These are phyloP conservation scores for Neofusicoccum ribis DNA, from an alignment of 2,329 filamentous ascomycete genomes.

Conservation along the genomic window DNA sequence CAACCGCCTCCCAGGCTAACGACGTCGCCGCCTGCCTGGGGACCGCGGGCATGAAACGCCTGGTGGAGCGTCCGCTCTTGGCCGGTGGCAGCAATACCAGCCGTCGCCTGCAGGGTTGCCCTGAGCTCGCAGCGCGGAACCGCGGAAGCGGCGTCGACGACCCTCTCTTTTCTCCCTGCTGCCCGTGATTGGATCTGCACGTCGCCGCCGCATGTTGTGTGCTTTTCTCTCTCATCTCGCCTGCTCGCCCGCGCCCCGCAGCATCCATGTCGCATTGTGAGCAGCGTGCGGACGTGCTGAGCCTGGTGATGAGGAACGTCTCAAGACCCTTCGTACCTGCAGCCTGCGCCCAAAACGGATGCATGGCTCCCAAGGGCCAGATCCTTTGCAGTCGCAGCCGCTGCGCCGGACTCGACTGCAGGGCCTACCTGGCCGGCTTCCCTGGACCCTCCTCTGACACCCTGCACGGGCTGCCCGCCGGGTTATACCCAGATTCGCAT, in stretches of 20 bases:
- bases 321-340: constrained; percentile 11
- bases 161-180: background rate
- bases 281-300: background rate
- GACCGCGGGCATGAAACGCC: constrained; percentile 6
- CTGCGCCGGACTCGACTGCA: constrained; percentile 5
- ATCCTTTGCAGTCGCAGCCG: constrained; percentile 8
- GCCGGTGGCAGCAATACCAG: constrained; percentile 1
- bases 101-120: constrained; percentile 1
- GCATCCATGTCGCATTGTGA: background rate
- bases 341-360: background rate
- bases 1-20: background rate
- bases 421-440: background rate
- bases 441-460: background rate
- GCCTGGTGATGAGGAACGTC: constrained; percentile 3
- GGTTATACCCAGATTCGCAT: background rate
- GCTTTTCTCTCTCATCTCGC: constrained; percentile 13
- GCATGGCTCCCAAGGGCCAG: background rate
- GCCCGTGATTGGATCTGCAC: background rate
- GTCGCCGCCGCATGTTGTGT: background rate
- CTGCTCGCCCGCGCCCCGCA: constrained; percentile 7
- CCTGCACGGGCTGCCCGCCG: background rate
- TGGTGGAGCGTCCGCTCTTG: constrained; percentile 5
- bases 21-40: background rate
- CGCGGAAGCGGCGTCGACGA: constrained; percentile 7
- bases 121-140: constrained; percentile 9